Base-by-base conservation (phyloP, 2,329 filamentous ascomycete genomes). In the Neurospora crassa region DNA sequence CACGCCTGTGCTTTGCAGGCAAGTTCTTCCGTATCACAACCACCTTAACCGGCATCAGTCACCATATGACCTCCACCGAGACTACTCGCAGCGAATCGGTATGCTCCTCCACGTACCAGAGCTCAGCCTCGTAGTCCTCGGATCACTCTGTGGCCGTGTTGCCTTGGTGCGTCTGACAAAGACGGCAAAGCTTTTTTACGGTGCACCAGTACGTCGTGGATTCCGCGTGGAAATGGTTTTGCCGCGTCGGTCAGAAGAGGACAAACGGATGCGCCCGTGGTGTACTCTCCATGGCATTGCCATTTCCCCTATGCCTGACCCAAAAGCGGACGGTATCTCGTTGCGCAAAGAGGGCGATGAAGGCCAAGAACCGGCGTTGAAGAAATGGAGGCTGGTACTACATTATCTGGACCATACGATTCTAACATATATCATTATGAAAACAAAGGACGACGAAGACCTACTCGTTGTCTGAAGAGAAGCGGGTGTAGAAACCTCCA, bases 371-470 rank as follows among this genome's bases (percentile, higher is more conserved):
- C 74, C 71, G 76, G 74, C 37, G 69, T 76, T 42, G 73, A 71
- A n/a, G 73, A 75, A 87, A 71, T 94, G 90, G 84, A 83, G 91
- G 72, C 75, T 95, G 71, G 86, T 95, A 78, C 80, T 94, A 79
- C 89, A 92, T 78, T 94, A 91, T 78, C 85, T 86, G 71, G 89
- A 93, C 79, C 89, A 92, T 76, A 86, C 87, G 1, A 85, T 94
- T 40, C 77, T 93, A 74, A 90, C 86, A 72, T 94, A 93, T 80
- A 89, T 92, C 78, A 79, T 93, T 70, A 71, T 75, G 45, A 73
- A 73, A 70, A 53, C 37, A 70, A 70, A 69, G 8, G 70, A 71
- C 18, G 69, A 71, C 24, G 70, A 72, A 18, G 75, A 76, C 34
- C 68, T 78, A 74, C 63, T 76, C 70, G 72, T 78, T 29, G 75